Evolutionary conservation across 441 rosid genomes (phyloP), one percentile per base, ranked within the genome.

Genomic region (Euphorbia corollata): DNA sequence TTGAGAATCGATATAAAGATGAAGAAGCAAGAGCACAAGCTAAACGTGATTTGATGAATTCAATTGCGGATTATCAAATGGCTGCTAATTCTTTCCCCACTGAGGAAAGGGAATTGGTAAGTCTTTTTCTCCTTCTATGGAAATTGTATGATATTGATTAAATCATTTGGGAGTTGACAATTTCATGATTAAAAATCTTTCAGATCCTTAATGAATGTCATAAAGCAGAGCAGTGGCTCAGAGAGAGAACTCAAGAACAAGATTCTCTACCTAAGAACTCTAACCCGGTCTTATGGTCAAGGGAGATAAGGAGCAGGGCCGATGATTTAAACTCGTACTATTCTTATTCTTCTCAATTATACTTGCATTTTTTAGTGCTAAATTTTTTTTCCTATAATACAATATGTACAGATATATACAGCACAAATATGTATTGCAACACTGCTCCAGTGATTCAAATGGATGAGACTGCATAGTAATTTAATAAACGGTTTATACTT

Each of bases 201-300:
- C 79, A 85, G 90, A 75, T 85, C 60, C 38, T 63, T 67, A 67
- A 73, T 8, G 87, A 78, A 70, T 85, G 90, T 76, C 65, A 77
- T 59, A 77, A 74, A 77, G 87, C 86, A 0, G 90, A 85, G 75
- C 73, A 83, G 61, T 85, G 90, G 90, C 74, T 85, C 12, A 77
- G 82, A 73, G 87, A 83, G 78, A 77, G 76, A 77, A 77, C 56
- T 65, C 81, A 81, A 69, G 73, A 59, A 53, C 90, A 85, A 76
- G 84, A 80, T 55, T 77, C 83, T 60, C 74, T 76, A 53, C 83
- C 87, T 2, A 85, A 75, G 75, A 77, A 77, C 56, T 18, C 69
- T 2, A 75, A 85, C 58, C 87, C 93, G 0, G 67, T 82, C 50
- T 53, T 87, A 60, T 81, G 86, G 90, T 80, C 90, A 55, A 75